A percentile compares a stretch with the other conserved stretches of the same genome.
These are phyloP conservation scores for Nicotiana undulata DNA, from an alignment of 257 asterid species.

Conservation along the genomic window DNA sequence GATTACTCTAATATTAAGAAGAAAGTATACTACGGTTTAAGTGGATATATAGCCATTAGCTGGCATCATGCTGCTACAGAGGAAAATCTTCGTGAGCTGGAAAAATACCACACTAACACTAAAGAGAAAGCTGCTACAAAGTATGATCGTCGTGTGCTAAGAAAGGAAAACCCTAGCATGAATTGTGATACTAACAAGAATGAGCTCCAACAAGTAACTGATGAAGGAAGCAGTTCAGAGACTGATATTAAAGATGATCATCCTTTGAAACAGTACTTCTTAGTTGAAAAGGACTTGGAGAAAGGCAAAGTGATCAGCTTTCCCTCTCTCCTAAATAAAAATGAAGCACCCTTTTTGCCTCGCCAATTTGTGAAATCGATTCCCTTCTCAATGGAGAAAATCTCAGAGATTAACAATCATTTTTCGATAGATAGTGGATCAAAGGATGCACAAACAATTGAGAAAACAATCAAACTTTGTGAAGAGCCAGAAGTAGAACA, in stretches of 20 bases:
- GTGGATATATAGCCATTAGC: neutral
- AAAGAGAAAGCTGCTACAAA: too few species aligned
- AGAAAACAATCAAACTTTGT: neutral
- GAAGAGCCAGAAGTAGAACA: neutral
- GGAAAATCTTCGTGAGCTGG: too few species aligned
- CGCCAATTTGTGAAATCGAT: conserved; percentile 5
- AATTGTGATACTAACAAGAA: too few species aligned
- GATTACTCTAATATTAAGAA: neutral
- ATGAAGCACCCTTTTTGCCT: conserved; percentile 9
- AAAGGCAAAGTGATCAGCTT: conserved; percentile 3
- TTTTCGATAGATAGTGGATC: neutral
- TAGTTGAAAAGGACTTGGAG: neutral
- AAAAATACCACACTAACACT: too few species aligned
- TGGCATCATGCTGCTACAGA: neutral
- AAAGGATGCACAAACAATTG: neutral
- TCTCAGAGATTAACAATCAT: neutral
- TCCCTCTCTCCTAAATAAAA: neutral
- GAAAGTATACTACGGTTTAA: neutral
- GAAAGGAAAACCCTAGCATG: neutral
- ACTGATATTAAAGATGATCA: neutral
- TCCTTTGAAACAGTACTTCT: neutral
- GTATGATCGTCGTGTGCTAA: neutral
- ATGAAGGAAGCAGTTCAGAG: neutral
- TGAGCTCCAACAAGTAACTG: neutral
- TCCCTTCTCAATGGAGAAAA: neutral